These are phyloP conservation scores for Candida chauliodis DNA, from an alignment of 805 yeast genomes.

Conservation along the genomic window DNA sequence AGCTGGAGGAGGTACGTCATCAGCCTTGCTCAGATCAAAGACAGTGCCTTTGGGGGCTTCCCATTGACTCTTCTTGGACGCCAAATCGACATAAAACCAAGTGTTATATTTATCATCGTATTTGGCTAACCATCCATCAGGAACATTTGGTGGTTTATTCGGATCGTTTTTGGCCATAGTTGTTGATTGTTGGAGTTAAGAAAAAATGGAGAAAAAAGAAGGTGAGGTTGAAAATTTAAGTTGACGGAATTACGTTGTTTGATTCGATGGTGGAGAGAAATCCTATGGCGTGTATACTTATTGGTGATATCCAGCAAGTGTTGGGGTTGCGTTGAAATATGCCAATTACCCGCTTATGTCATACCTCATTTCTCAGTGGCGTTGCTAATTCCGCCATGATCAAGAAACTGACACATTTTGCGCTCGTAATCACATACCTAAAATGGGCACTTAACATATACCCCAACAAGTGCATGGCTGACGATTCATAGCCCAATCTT, in stretches of 20 bases:
- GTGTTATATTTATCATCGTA: conserved; percentile 67
- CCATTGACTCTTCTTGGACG: conserved; percentile 83
- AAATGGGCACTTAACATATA: no score
- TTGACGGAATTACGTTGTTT: no score
- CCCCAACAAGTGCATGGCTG: no score
- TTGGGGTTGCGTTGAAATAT: no score
- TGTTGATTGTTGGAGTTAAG: neutral
- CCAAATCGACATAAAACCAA: conserved; percentile 77
- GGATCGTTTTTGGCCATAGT: conserved; percentile 13
- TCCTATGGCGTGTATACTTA: neutral
- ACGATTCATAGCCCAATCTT: no score
- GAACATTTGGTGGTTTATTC: conserved; percentile 49
- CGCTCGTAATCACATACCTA: no score
- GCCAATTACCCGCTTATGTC: no score
- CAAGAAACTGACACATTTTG: no score
- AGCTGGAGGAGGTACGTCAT: conserved; percentile 39
- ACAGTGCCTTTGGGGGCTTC: conserved; percentile 62
- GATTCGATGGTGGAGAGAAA: neutral
- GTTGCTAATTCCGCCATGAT: no score
- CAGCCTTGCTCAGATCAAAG: conserved; percentile 20
- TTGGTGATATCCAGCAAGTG: neutral
- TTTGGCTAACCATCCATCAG: conserved; percentile 70
- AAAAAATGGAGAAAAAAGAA: neutral
- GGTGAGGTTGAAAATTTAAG: neutral
- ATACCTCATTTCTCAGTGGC: no score